Base-by-base conservation (phyloP, 352 stramenopile genomes). In the Globisporangium lucens region DNA sequence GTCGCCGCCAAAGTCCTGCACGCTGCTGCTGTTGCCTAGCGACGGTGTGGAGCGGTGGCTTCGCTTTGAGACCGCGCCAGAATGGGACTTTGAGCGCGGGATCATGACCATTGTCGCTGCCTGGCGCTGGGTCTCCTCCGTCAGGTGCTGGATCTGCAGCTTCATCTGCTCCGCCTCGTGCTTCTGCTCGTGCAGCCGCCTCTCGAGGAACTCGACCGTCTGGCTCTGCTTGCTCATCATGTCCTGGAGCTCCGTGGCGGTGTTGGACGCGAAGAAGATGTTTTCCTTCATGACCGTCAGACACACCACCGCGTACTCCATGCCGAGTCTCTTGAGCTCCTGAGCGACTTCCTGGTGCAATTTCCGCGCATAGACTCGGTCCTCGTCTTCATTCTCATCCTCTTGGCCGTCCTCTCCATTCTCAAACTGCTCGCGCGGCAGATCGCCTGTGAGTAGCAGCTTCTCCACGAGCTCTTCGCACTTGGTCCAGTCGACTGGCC, bases 211-310 rank as follows among this genome's bases (percentile, higher is more conserved):
- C 29, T 85, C 73, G 5, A 93, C 70, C 0, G 82, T 88, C 46
- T 72, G 52, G 17, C 73, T 80, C 65, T 93, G 85, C 46, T 79
- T 85, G 10, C 43, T 66, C 69, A 89, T 76, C 30, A 81, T 74
- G 6, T 92, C 82, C 27, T 92, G 82, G 4, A 89, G 65, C 57
- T 92, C 83, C 7, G 75, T 72, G 0, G 81, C 76, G 4, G 85
- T 80, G 47, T 82, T 89, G 2, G 79, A 89, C 0, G 82, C 81
- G 56, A 87, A 89, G 33, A 91, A 75, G 3, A 85, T 80, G n/a
- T 75, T 91, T 59, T 91, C 81, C n/a, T 89, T 89, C 66, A 91
- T 65, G 17, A 88, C 72, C 8, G 67, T 58, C 0, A 93, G 67
- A 60, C 85, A 92, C 1, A 72, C 81, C 15, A 93, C 47, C 3